Evolutionary conservation across 495 filamentous ascomycete species (phyloP), one percentile per base, ranked within the genome.

Genomic region (Penicillium bovifimosum): DNA sequence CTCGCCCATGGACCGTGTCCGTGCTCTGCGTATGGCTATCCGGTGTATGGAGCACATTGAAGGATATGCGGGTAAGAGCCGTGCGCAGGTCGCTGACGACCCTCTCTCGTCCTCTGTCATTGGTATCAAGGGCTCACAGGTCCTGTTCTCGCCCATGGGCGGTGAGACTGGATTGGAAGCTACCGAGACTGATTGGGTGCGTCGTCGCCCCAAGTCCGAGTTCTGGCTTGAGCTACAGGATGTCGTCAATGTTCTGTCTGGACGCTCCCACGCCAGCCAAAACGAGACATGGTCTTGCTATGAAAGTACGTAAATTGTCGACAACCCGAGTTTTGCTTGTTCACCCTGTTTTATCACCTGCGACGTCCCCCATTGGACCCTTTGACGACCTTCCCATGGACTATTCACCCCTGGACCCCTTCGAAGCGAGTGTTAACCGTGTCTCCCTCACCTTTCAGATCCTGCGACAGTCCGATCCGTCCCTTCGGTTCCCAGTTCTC

Each of bases 1-100:
- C 0, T 91, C 88, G 1, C 84, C 91, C 5, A 96, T 97, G 92
- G 95, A 99, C 68, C 85, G 95, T 50, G 90, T 91, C 41, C 85
- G 95, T 50, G 93, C 95, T 2, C 83, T 96, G 9, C 81, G 95
- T 41, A 82, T 99, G 61, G 89, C 91, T 13, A 91, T 97, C 62
- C 88, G 86, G 65, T 92, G 88, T 63, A 84, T 97, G 57, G 83
- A 95, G 70, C 88, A 95, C 59, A 70, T 99, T 6, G 95, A 99
- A 70, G 70, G 73, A 26, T 95, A 82, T 55, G 83, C 82, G 1
- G 81, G 80, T 9, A 80, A 80, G 54, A 72, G 79, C n/a, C 76
- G 78, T 28, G 79, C 87, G 9, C 79, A 81, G 39, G 86, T 96
- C 54, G 78, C 79, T 33, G 76, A 74, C 10, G 87, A 96, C 61